Evolutionary conservation across 2,329 filamentous ascomycete species (phyloP), one percentile per base, ranked within the genome.

Genomic region (Penicillium sp.): DNA sequence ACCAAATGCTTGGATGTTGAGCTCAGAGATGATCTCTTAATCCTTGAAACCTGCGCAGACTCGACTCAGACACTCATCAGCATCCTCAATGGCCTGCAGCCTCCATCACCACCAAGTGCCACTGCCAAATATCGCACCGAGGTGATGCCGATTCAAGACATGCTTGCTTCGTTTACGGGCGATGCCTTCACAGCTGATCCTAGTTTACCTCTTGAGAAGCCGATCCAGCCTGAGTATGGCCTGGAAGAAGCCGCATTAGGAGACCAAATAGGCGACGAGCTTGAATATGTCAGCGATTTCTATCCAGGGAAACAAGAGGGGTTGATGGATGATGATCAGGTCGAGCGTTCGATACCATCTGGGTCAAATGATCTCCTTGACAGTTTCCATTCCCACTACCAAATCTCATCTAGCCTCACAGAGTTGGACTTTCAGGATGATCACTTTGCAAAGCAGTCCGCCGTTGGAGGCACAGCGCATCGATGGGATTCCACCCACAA

Each of bases 41-140:
- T 98, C 21, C 70, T 98, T 5, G 93, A 98, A 65, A 94, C 90
- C 1, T 98, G 94, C 57, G 93, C 93, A 19, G 93, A 98, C 65
- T 98, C 93, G 2, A 97, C 89, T 0, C 89, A 96, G 62, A 98
- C 93, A 0, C 75, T 98, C 10, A 84, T 95, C 36, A 76, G 79
- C 2, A 77, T 94, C 28, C 69, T 90, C 11, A 87, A 86, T 56
- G 89, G 85, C 1, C 74, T 98, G 4, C 81, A 83, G 25, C 93
- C 91, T 4, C 91, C 93, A 1, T 83, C 81, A 6, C 84, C 89
- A 0, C 88, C 90, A 1, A 91, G 80, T 57, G 87, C 84, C 46
- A 83, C 86, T 52, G 79, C 83, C 50, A 93, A 93, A 59, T 98
- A 94, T 63, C 79, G 87, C 23, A 96, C 90, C 0, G 80, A 91